Evolutionary conservation across 1,284 basidiomycete species (phyloP).

Genomic region (Ganoderma leucocontextum): DNA sequence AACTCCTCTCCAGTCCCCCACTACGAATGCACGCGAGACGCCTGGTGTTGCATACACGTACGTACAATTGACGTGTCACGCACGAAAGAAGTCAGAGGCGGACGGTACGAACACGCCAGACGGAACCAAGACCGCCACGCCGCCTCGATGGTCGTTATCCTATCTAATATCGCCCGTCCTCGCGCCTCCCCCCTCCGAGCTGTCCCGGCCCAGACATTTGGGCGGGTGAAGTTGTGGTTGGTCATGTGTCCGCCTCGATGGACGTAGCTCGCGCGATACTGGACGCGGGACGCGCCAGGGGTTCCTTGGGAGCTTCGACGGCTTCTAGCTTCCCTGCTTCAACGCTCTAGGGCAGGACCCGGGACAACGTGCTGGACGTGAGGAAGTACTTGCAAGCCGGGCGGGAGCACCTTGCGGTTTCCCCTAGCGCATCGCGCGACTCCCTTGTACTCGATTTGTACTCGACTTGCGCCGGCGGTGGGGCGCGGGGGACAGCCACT

Average conservation of each 20-base stretch:
- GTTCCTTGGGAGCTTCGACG: background rate
- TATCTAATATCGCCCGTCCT: slow-evolving; percentile 3
- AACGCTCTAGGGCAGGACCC: slow-evolving; percentile 1
- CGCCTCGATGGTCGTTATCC: slow-evolving; percentile 2
- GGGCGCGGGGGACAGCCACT: slow-evolving; percentile 1
- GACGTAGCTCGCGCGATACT: background rate
- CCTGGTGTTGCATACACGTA: background rate
- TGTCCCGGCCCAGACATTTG: background rate
- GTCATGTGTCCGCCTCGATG: slow-evolving; percentile 3
- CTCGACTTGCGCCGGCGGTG: background rate
- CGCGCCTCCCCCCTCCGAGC: background rate
- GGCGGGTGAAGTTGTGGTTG: background rate
- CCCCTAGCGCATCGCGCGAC: background rate
- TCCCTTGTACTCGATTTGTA: background rate
- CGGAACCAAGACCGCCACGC: background rate
- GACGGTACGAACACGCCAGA: background rate
- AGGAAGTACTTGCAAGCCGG: background rate
- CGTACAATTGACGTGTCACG: background rate
- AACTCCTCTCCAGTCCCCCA: background rate
- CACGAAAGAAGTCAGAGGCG: background rate
- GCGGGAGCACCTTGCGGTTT: background rate
- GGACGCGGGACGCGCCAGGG: background rate
- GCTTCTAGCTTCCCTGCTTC: slow-evolving; percentile 10
- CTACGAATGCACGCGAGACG: background rate
- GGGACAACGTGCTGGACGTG: slow-evolving; percentile 5